A percentile compares a stretch with the other conserved stretches of the same genome.
These are phyloP conservation scores for Berkeleyomyces rouxiae DNA, from an alignment of 2,329 filamentous ascomycete genomes.

Conservation along the genomic window DNA sequence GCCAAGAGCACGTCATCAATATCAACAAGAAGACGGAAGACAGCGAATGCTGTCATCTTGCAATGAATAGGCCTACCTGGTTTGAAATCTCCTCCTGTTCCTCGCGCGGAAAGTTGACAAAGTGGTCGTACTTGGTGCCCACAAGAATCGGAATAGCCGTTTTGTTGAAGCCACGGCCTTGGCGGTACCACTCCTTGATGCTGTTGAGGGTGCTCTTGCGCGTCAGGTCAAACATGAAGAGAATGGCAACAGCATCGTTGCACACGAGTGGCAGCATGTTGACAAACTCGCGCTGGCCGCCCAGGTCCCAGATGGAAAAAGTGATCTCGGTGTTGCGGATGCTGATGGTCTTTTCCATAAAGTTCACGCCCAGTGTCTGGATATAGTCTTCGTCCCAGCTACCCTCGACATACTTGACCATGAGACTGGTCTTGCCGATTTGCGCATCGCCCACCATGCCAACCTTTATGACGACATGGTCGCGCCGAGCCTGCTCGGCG, in stretches of 20 bases:
- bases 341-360: conserved; percentile 99
- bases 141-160: conserved; percentile 97
- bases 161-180: conserved; percentile 97
- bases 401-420: conserved; percentile 99
- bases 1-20: neutral
- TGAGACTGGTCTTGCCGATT: conserved; percentile 96
- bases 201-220: conserved; percentile 96
- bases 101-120: conserved; percentile 93
- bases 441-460: conserved; percentile 99
- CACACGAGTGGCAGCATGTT: conserved; percentile 99
- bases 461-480: conserved; percentile 92
- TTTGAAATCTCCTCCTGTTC: conserved; percentile 98
- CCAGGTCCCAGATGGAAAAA: conserved; percentile 97
- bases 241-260: conserved; percentile 93
- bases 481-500: conserved; percentile 32
- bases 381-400: conserved; percentile 99
- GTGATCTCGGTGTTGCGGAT: conserved; percentile 99
- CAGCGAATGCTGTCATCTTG: neutral
- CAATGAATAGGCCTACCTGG: conserved; percentile 41
- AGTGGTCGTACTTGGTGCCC: conserved; percentile 97
- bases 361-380: conserved; percentile 95
- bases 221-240: conserved; percentile 99
- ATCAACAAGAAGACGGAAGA: neutral
- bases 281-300: conserved; percentile 95
- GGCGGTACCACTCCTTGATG: conserved; percentile 99